These are phyloP conservation scores for Umbelopsis vinacea DNA, from an alignment of 192 early-diverging fungal genomes.

Conservation along the genomic window DNA sequence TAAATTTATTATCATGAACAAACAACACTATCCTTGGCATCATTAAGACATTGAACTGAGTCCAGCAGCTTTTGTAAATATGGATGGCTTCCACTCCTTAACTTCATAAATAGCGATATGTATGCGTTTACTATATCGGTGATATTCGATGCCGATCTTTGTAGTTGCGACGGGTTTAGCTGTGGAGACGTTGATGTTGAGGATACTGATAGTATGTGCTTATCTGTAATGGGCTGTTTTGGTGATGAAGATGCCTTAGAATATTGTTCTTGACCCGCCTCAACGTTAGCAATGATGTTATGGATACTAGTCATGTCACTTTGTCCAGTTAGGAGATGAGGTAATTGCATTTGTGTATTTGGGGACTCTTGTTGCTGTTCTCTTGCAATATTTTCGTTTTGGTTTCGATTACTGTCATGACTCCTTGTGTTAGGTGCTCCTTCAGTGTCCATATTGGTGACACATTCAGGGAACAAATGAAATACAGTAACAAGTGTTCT, in stretches of 20 bases:
- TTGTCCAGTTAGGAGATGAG: background rate
- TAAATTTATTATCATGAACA: too few species aligned
- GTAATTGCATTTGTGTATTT: background rate
- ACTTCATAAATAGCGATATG: background rate
- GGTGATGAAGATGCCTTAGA: background rate
- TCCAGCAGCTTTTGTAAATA: slow-evolving; percentile 9
- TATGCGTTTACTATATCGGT: background rate
- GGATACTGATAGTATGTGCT: background rate
- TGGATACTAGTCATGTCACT: background rate
- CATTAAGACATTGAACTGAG: background rate
- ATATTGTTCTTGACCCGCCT: background rate
- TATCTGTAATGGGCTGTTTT: background rate
- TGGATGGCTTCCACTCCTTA: slow-evolving; percentile 4
- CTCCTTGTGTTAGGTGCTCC: background rate
- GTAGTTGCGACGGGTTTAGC: background rate
- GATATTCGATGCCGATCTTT: background rate
- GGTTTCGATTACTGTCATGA: background rate
- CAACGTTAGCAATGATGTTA: background rate
- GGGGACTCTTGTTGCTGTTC: background rate
- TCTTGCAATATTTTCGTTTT: background rate
- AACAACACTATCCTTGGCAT: background rate
- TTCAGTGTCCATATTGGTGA: background rate
- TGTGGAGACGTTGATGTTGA: background rate
- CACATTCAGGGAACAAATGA: slow-evolving; percentile 8
- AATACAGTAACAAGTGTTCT: slow-evolving; percentile 8